These are phyloP conservation scores for Craspedostauros australis DNA, from an alignment of 108 stramenopile species.

Conservation along the genomic window DNA sequence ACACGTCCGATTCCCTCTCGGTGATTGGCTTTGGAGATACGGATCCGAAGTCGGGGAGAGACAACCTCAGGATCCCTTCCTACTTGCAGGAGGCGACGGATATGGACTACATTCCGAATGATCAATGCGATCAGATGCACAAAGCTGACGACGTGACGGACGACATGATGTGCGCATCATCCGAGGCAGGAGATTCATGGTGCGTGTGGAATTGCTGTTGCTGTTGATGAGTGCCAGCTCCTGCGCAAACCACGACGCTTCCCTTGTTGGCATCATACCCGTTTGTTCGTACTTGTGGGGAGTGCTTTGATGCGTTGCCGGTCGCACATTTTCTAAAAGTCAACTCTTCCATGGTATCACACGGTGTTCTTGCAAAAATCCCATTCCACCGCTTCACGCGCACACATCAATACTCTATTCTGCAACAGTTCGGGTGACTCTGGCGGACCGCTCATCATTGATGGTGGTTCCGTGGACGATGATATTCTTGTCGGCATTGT, in stretches of 20 bases:
- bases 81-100: conserved; percentile 15
- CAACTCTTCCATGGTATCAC: no score
- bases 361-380: no score
- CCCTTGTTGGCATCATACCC: no score
- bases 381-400: no score
- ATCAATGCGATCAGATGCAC: conserved; percentile 15
- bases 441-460: conserved; percentile 28
- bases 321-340: no score
- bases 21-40: conserved; percentile 26
- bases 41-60: neutral
- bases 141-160: neutral
- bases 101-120: conserved; percentile 20
- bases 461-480: conserved; percentile 4
- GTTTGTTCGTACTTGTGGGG: no score
- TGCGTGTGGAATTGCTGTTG: neutral
- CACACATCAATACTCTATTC: no score
- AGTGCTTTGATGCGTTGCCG: no score
- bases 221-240: neutral
- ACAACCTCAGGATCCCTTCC: neutral
- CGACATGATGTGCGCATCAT: conserved; percentile 31
- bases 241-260: neutral
- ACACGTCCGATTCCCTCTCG: neutral
- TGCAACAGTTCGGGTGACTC: conserved; percentile 10
- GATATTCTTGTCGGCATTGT: conserved; percentile 31
- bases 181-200: conserved; percentile 10